Evolutionary conservation across 768 basidiomycete species (phyloP).

Genomic region (Sutorius australiensis): DNA sequence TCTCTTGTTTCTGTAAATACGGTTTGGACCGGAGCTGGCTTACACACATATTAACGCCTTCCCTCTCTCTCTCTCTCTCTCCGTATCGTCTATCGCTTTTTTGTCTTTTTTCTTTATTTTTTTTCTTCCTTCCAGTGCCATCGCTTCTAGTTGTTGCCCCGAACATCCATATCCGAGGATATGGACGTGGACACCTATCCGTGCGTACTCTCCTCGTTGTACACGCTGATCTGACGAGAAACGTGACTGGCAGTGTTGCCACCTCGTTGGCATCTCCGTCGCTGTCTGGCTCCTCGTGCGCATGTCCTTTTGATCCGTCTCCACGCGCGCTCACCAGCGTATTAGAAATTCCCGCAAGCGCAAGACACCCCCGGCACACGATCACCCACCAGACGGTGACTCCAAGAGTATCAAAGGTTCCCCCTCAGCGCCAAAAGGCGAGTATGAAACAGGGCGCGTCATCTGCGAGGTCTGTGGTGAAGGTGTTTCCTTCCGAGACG

Average conservation of each 20-base stretch:
- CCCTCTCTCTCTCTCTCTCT: constrained; percentile 16
- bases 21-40: constrained; percentile 35
- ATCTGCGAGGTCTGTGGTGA: constrained; percentile 62
- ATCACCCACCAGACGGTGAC: constrained; percentile 16
- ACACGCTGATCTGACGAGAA: constrained; percentile 16
- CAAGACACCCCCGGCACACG: constrained; percentile 32
- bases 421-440: constrained; percentile 35
- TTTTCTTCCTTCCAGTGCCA: constrained; percentile 5
- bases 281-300: constrained; percentile 19
- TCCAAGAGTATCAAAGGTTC: constrained; percentile 6
- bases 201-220: constrained; percentile 14
- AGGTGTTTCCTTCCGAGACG: constrained; percentile 65
- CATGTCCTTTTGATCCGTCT: constrained; percentile 16
- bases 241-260: constrained; percentile 11
- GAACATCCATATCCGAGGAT: constrained; percentile 8
- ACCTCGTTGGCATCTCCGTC: constrained; percentile 14
- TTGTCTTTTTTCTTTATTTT: background rate
- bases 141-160: constrained; percentile 1
- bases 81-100: constrained; percentile 13
- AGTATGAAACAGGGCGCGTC: constrained; percentile 65
- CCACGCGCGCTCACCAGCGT: constrained; percentile 9
- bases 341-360: constrained; percentile 39
- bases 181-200: constrained; percentile 19
- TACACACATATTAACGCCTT: constrained; percentile 34
- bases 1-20: constrained; percentile 39